Evolutionary conservation across 306 rosid species (phyloP), one percentile per base, ranked within the genome.

Genomic region (Cicer judaicum): DNA sequence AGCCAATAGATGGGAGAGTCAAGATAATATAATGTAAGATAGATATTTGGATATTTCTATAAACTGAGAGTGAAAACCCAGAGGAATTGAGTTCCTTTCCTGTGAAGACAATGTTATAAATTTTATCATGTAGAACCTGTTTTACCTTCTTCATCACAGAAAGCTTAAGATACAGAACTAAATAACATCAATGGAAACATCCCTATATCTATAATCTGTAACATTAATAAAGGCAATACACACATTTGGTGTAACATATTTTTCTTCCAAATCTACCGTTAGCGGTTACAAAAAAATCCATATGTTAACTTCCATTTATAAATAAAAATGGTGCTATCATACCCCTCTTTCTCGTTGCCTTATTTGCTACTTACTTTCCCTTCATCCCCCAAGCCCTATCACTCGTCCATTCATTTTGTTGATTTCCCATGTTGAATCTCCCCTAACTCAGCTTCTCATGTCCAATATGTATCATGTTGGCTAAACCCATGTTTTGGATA

Each of bases 81-180:
- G 12, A 48, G 19, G 9, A 56, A 18, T 18, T 67, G 70, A 60
- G 70, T 62, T 46, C 0, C 8, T 60, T 38, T 74, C 78, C 48
- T 48, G 19, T 34, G 3, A 16, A 36, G 39, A 73, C 60, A 60
- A n/a, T 11, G 46, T 60, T 18, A 41, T 16, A 49, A 60, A 47
- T 29, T 15, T 47, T 62, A 48, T 48, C 11, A 15, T 47, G 78
- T 34, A 69, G 46, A 36, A 38, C 61, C 36, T 34, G 21, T 47
- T 74, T 48, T 61, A 61, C 62, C 38, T 5, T 21, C 7, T 38
- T 1, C n/a, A 39, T 8, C n/a, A 15, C n/a, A 40, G 4, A 57
- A 7, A 63, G 68, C 24, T 40, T 21, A 63, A 39, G 29, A 63
- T 36, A 12, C 29, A 14, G 2, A 63, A 14, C 49, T 63, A 61